A percentile compares a stretch with the other conserved stretches of the same genome.
Evolutionary conservation across 371 early-diverging fungal genomes (phyloP).

Genomic region (Mucor irregularis): DNA sequence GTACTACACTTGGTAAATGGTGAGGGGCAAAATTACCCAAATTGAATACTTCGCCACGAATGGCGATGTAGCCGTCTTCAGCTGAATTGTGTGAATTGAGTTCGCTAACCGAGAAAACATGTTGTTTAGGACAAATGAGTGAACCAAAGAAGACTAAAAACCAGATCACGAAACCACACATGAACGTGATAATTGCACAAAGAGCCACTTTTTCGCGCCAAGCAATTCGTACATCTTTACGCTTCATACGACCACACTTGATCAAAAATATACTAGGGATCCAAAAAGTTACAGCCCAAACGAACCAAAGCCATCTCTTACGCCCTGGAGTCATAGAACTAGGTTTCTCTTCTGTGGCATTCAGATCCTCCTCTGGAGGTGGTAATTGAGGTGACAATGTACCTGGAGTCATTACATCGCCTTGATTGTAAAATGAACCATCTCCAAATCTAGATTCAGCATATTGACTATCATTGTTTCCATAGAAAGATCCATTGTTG

Average conservation of each 20-base stretch:
- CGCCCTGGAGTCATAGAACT: constrained; percentile 54
- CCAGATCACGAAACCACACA: constrained; percentile 81
- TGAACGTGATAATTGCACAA: constrained; percentile 79
- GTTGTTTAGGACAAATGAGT: constrained; percentile 82
- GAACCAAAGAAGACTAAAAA: constrained; percentile 84
- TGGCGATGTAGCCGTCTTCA: constrained; percentile 51
- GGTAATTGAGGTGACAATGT: not conserved
- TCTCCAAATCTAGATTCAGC: constrained; percentile 1
- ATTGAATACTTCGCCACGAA: constrained; percentile 77
- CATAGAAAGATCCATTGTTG: not conserved
- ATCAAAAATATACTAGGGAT: constrained; percentile 67
- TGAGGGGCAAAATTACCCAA: constrained; percentile 60
- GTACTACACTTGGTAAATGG: constrained; percentile 56
- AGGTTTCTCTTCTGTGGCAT: constrained; percentile 10
- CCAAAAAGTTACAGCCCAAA: constrained; percentile 88
- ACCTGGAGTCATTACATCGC: not conserved
- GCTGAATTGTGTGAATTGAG: constrained; percentile 37
- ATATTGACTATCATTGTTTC: not conserved
- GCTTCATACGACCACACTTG: constrained; percentile 72
- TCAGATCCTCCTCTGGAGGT: constrained; percentile 1
- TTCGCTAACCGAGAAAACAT: constrained; percentile 57
- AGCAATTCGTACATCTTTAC: constrained; percentile 82
- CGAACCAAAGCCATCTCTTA: constrained; percentile 78
- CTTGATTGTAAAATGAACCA: not conserved
- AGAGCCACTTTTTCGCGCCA: constrained; percentile 96